Conservation (phyloP, 164 flowering plant genomes). For the Liriodendron chinense region DNA sequence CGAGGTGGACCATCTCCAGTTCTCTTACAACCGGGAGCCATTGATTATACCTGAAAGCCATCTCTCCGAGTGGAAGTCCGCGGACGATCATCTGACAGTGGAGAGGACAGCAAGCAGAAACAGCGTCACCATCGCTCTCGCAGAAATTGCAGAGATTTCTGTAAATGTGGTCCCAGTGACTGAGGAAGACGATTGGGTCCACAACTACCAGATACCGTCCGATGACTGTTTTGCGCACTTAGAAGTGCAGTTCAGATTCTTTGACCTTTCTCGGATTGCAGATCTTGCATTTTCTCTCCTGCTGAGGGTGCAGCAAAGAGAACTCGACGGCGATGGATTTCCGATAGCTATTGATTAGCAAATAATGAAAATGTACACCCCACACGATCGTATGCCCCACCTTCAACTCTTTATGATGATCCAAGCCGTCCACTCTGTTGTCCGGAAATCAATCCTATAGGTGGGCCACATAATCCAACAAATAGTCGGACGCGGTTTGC, state of each 20-base stretch:
- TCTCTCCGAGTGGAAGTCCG: slow-evolving; percentile 44
- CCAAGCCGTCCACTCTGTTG: too few relatives aligned
- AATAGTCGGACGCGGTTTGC: too few relatives aligned
- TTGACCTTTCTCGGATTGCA: slow-evolving; percentile 51
- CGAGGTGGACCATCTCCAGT: slow-evolving; percentile 48
- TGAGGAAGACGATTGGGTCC: slow-evolving; percentile 36
- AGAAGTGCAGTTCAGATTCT: slow-evolving; percentile 71
- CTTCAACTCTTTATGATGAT: too few relatives aligned
- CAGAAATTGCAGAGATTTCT: slow-evolving; percentile 36
- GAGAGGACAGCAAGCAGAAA: slow-evolving; percentile 36
- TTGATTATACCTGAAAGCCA: slow-evolving; percentile 28
- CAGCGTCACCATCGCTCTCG: slow-evolving; percentile 29
- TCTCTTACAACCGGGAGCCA: slow-evolving; percentile 46
- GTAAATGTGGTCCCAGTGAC: slow-evolving; percentile 45
- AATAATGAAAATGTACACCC: too few relatives aligned
- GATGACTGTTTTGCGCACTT: slow-evolving; percentile 78
- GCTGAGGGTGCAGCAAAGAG: slow-evolving; percentile 13
- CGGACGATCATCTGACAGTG: slow-evolving; percentile 26
- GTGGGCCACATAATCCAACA: too few relatives aligned
- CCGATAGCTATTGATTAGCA: too few relatives aligned
- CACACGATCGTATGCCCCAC: too few relatives aligned
- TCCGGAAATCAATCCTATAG: too few relatives aligned
- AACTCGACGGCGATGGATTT: slow-evolving; percentile 27
- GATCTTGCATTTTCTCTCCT: slow-evolving; percentile 45
- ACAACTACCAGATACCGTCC: slow-evolving; percentile 62